Conservation (phyloP, 202 grass and related monocot genomes). For the Carex sylvatica region DNA sequence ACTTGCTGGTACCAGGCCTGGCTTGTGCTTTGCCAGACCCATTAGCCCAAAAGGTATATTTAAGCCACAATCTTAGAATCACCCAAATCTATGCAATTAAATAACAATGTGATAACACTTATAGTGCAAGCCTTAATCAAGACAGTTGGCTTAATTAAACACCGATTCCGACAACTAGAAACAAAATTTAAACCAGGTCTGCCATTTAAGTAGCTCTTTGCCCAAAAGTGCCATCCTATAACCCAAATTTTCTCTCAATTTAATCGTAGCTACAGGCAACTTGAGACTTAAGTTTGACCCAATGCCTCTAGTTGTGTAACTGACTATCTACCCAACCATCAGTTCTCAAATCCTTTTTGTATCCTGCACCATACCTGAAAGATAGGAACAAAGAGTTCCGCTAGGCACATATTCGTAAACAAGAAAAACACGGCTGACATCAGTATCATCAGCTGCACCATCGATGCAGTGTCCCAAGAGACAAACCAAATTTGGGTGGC, state of each 20-base stretch:
- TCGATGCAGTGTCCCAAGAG: slow-evolving; percentile 92
- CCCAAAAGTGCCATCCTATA: background rate
- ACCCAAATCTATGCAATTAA: background rate
- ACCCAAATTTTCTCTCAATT: slow-evolving; percentile 5
- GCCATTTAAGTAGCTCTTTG: background rate
- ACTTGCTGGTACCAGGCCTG: background rate
- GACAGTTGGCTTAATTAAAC: background rate
- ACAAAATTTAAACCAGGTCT: background rate
- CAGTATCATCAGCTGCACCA: slow-evolving; percentile 49
- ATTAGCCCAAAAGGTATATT: slow-evolving; percentile 7
- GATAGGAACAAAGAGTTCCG: slow-evolving; percentile 53
- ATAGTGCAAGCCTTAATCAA: background rate
- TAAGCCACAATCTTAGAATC: background rate
- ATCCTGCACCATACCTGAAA: slow-evolving; percentile 59
- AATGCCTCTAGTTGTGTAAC: background rate
- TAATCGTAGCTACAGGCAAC: background rate
- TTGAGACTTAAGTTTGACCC: background rate
- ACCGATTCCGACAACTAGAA: background rate
- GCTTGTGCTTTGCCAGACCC: background rate
- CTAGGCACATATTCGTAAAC: slow-evolving; percentile 80
- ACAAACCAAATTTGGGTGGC: slow-evolving; percentile 84
- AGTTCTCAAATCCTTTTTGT: background rate
- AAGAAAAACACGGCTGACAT: slow-evolving; percentile 84
- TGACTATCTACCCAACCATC: background rate
- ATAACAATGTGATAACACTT: background rate